These are phyloP conservation scores for Zanthoxylum bungeanum DNA, from an alignment of 345 rosid species.

Conservation along the genomic window DNA sequence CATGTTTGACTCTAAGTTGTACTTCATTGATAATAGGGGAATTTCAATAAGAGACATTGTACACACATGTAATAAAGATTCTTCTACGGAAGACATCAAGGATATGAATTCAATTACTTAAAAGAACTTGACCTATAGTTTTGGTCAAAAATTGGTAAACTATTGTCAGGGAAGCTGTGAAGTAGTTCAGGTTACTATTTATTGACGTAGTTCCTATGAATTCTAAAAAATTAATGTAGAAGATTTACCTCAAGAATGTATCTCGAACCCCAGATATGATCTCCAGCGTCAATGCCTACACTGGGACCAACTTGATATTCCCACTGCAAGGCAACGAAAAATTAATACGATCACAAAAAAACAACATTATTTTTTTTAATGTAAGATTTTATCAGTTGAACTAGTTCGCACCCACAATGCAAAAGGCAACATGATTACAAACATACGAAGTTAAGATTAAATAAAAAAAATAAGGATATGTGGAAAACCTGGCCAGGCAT, in stretches of 20 bases:
- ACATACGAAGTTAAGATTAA: neutral
- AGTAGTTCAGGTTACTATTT: too few species aligned
- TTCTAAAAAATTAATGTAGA: neutral
- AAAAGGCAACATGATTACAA: neutral
- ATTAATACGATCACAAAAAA: slow-evolving; percentile 1
- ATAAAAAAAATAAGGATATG: neutral
- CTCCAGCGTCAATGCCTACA: slow-evolving; percentile 93
- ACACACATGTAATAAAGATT: neutral
- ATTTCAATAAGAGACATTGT: neutral
- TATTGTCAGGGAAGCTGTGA: neutral
- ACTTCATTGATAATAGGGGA: neutral
- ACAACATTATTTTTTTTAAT: too few species aligned
- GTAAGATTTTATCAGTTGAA: too few species aligned
- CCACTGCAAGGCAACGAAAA: slow-evolving; percentile 54
- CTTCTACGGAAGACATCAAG: neutral
- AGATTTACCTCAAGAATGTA: slow-evolving; percentile 87
- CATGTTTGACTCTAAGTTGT: neutral
- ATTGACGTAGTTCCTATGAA: neutral
- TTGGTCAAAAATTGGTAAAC: neutral
- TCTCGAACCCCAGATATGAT: slow-evolving; percentile 93
- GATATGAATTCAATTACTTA: neutral
- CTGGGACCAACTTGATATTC: slow-evolving; percentile 99
- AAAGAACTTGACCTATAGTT: neutral
- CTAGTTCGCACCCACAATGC: too few species aligned
- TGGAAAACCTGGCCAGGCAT: slow-evolving; percentile 94